Percentiles rank a stretch among this genome's conserved stretches.
phyloP scores from a whole-genome alignment of 495 filamentous ascomycete species.

The Penicillium silybi region DNA sequence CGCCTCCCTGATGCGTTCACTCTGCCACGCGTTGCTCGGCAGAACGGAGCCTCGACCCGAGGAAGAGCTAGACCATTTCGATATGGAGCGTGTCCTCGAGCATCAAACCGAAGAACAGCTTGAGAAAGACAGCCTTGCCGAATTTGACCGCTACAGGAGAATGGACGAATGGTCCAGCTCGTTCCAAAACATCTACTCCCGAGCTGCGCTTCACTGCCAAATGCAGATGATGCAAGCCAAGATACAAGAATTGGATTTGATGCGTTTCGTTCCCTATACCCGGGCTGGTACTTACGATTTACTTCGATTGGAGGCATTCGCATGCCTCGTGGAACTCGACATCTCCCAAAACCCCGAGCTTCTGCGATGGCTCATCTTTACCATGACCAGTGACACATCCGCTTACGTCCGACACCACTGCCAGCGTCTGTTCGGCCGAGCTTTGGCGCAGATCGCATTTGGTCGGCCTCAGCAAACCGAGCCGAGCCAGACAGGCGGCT shows the following conservation, averaged over 20 bases:
- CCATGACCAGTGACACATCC: slow-evolving; percentile 73
- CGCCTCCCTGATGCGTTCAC: slow-evolving; percentile 70
- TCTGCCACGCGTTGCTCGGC: slow-evolving; percentile 72
- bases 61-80: slow-evolving; percentile 41
- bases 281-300: slow-evolving; percentile 71
- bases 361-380: slow-evolving; percentile 64
- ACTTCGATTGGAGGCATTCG: slow-evolving; percentile 79
- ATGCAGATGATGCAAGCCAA: slow-evolving; percentile 67
- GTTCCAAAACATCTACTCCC: slow-evolving; percentile 86
- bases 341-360: slow-evolving; percentile 59
- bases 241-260: slow-evolving; percentile 55
- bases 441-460: slow-evolving; percentile 76
- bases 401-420: slow-evolving; percentile 72
- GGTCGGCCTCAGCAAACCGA: slow-evolving; percentile 48
- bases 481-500: slow-evolving; percentile 45
- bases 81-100: slow-evolving; percentile 46
- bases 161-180: slow-evolving; percentile 93
- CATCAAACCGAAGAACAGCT: slow-evolving; percentile 61
- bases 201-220: slow-evolving; percentile 75
- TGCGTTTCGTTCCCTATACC: slow-evolving; percentile 78
- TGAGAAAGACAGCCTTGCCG: slow-evolving; percentile 66
- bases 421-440: slow-evolving; percentile 61
- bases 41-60: slow-evolving; percentile 35
- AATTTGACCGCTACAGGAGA: slow-evolving; percentile 84
- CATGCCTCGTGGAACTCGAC: slow-evolving; percentile 75